Conservation (phyloP, 305 asterid species). For the Rubia tinctorum region DNA sequence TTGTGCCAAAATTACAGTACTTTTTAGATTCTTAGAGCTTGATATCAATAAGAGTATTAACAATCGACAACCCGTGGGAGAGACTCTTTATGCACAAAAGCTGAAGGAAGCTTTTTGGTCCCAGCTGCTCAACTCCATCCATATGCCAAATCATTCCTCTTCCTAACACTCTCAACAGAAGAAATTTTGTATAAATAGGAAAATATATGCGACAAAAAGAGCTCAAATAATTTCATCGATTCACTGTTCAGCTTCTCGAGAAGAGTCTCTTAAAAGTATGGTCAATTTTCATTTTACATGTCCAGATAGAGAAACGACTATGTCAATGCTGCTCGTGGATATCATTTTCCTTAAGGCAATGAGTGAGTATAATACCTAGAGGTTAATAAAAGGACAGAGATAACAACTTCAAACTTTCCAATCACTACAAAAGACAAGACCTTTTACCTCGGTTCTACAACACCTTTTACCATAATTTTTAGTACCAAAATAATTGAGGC, state of each 20-base stretch:
- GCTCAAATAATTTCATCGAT: no score
- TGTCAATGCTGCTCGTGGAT: constrained; percentile 27
- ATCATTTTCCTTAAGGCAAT: constrained; percentile 35
- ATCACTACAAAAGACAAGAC: no score
- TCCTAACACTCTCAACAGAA: background rate
- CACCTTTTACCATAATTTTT: no score
- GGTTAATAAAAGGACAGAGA: constrained; percentile 35
- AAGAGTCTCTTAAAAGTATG: constrained; percentile 16
- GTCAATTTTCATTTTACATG: background rate
- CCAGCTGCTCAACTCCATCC: constrained; percentile 2
- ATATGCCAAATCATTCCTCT: background rate
- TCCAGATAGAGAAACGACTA: constrained; percentile 20
- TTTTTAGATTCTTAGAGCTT: background rate
- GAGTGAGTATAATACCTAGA: constrained; percentile 35
- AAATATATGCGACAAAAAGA: background rate
- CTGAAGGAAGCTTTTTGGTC: background rate
- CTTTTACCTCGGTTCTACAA: no score
- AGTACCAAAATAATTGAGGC: no score
- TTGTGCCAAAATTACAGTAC: background rate
- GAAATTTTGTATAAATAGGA: background rate
- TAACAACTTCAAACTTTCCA: constrained; percentile 21
- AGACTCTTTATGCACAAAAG: background rate
- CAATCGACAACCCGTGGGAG: background rate
- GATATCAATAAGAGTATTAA: background rate
- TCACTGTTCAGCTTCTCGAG: constrained; percentile 4